Conservation (phyloP, 2,329 filamentous ascomycete genomes). For the Cadophora malorum region DNA sequence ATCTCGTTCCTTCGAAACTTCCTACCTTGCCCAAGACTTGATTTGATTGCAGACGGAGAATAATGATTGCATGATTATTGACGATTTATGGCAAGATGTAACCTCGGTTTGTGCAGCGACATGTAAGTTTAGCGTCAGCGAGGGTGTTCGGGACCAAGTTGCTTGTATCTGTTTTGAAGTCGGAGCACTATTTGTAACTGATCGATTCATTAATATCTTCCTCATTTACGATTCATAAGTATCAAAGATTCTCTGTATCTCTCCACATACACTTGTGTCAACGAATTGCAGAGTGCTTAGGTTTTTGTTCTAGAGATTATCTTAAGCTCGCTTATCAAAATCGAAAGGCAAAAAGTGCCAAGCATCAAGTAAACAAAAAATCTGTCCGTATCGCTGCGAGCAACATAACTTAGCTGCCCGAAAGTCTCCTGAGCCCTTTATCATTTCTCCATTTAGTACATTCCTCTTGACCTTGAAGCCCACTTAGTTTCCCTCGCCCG, state of each 20-base stretch:
- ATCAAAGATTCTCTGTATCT: no score
- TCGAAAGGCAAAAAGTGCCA: neutral
- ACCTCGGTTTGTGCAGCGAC: neutral
- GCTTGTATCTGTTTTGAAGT: neutral
- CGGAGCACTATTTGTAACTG: neutral
- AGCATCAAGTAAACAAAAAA: neutral
- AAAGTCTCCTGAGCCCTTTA: conserved; percentile 32
- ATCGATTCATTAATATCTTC: no score
- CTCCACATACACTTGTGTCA: no score
- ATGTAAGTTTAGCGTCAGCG: neutral
- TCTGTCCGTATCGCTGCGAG: neutral
- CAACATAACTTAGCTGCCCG: conserved; percentile 31
- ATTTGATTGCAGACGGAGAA: neutral
- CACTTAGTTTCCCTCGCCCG: conserved; percentile 2
- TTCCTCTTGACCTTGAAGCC: conserved; percentile 25
- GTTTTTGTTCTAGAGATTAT: no score
- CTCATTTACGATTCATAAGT: no score
- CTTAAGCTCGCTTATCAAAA: neutral
- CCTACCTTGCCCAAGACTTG: neutral
- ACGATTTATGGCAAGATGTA: neutral
- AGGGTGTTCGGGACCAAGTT: neutral
- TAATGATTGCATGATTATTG: neutral
- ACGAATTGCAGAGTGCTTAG: no score
- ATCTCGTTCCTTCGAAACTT: conserved; percentile 13
- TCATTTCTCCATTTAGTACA: conserved; percentile 23